Evolutionary conservation across 495 filamentous ascomycete species (phyloP).

Genomic region (Xylaria grammica): DNA sequence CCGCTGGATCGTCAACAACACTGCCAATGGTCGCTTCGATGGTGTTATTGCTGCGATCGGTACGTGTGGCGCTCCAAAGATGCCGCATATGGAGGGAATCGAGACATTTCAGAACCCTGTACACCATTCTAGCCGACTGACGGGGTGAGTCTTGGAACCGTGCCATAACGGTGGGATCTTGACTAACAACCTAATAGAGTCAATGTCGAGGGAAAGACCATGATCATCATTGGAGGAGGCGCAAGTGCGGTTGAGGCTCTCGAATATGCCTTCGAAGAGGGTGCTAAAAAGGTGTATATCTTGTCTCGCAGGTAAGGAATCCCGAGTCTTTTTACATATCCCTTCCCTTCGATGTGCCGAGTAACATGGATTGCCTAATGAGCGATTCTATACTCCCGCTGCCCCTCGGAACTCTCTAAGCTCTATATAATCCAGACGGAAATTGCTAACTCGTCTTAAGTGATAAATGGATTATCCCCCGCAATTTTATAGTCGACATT

Average conservation of each 20-base stretch:
- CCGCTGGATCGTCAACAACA: constrained; percentile 80
- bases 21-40: constrained; percentile 71
- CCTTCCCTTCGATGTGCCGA: not conserved
- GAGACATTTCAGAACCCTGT: constrained; percentile 70
- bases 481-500: constrained; percentile 74
- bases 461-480: constrained; percentile 90
- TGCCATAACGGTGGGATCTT: too few relatives aligned
- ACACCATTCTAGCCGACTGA: constrained; percentile 74
- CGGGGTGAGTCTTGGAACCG: constrained; percentile 51
- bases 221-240: constrained; percentile 78
- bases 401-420: too few relatives aligned
- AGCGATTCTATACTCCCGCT: too few relatives aligned
- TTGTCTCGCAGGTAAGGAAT: constrained; percentile 60
- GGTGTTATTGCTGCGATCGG: constrained; percentile 79
- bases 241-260: constrained; percentile 84
- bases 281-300: constrained; percentile 71
- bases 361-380: too few relatives aligned
- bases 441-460: constrained; percentile 23
- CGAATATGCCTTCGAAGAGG: constrained; percentile 73
- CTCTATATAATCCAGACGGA: not conserved
- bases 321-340: not conserved
- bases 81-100: constrained; percentile 68
- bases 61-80: constrained; percentile 78
- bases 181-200: constrained; percentile 22
- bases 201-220: constrained; percentile 70